Evolutionary conservation across 352 stramenopile species (phyloP), one percentile per base, ranked within the genome.

Genomic region (Phytophthora podocarpi): DNA sequence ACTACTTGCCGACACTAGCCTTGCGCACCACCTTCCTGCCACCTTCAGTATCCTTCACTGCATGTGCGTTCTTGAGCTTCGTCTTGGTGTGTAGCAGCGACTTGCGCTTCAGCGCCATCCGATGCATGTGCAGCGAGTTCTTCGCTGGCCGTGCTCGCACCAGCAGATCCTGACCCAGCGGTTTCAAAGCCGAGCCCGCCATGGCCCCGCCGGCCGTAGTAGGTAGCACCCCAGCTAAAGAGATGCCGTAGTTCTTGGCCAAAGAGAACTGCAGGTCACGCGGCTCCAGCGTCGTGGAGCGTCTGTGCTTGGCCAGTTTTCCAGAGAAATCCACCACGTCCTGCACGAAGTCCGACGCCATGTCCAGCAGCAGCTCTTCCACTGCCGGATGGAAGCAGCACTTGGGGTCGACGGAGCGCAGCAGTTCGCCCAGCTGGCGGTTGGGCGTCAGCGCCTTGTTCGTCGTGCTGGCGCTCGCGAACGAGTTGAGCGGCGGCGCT

Each of bases 241-340:
- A 92, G 55, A 95, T 90, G 57, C 86, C 82, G 48, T 95, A 90
- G 68, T 90, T 93, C 72, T 95, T 95, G 58, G 82, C 80, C 40
- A 95, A 67, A 52, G 74, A 90, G 23, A 95, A 87, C 70, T 95
- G 86, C 30, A 95, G 46, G 46, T 95, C 86, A 28, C 83, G 85
- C 21, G 82, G 59, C 51, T 93, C 83, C 8, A 93, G 55, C 40
- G 81, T 77, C 10, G 70, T 90, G 6, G 86, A 88, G n/a, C 84
- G 82, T 10, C 86, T 74, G 67, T 95, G 86, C 59, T 92, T 93
- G 45, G 83, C 73, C 47, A 93, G 59, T 32, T 74, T 72, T 2
- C 75, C 66, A 0, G 84, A 90, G 39, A 90, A 90, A 34, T 74
- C 67, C 49, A 90, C 79, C 16, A 95, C 86, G 41, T 93, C 82